Percentiles rank a stretch among this genome's conserved stretches.
Conservation (phyloP, 2,329 filamentous ascomycete genomes). For the Fusarium bulbicola region DNA sequence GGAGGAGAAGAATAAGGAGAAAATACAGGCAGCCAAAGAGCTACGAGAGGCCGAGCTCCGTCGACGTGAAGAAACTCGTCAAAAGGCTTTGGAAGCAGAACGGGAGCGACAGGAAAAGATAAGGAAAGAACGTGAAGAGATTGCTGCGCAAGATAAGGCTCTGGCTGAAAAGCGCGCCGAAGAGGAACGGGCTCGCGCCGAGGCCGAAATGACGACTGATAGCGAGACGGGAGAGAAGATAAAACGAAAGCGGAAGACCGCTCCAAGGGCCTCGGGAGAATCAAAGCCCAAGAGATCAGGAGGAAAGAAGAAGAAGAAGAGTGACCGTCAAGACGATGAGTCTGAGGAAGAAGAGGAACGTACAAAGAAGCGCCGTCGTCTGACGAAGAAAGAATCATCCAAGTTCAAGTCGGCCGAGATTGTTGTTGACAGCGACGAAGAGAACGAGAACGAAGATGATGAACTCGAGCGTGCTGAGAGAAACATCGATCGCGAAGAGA, state of each 20-base stretch:
- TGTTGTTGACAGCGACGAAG: conserved; percentile 78
- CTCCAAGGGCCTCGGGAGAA: conserved; percentile 50
- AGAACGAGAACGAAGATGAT: conserved; percentile 51
- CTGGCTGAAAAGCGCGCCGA: conserved; percentile 70
- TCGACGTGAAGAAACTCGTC: conserved; percentile 79
- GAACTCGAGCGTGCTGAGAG: conserved; percentile 58
- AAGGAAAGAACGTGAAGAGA: conserved; percentile 83
- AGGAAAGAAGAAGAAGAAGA: conserved; percentile 60
- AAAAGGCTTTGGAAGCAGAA: conserved; percentile 73
- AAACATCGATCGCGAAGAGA: conserved; percentile 50
- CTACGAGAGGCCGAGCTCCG: conserved; percentile 82
- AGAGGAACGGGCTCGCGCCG: conserved; percentile 50
- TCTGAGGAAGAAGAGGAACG: conserved; percentile 56
- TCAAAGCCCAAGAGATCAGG: conserved; percentile 56
- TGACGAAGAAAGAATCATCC: conserved; percentile 57
- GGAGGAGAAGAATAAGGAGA: conserved; percentile 90
- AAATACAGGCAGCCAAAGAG: conserved; percentile 81
- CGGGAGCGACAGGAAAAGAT: conserved; percentile 82
- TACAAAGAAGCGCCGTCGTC: conserved; percentile 70
- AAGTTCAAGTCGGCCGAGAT: conserved; percentile 91
- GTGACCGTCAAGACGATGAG: conserved; percentile 53
- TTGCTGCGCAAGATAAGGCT: conserved; percentile 78
- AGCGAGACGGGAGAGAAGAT: conserved; percentile 83
- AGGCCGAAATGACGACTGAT: conserved; percentile 84
- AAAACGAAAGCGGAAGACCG: conserved; percentile 76